Conservation (phyloP, 805 yeast genomes). For the Wickerhamomyces rabaulensis region DNA sequence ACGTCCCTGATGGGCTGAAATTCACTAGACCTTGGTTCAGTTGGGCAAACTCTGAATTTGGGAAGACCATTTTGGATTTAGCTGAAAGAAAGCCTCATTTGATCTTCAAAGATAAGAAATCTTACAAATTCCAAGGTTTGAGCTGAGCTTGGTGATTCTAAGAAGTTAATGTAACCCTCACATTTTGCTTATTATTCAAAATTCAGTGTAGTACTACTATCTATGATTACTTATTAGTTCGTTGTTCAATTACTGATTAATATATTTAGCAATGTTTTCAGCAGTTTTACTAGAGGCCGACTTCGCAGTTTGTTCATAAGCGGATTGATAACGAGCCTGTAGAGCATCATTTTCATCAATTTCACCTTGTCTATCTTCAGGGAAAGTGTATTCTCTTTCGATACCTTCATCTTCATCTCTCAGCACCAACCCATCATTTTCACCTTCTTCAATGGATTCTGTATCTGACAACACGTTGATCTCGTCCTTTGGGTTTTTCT, state of each 20-base stretch:
- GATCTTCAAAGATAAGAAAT: constrained; percentile 44
- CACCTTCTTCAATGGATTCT: constrained; percentile 41
- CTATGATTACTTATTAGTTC: background rate
- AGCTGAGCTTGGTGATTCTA: constrained; percentile 8
- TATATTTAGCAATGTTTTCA: constrained; percentile 65
- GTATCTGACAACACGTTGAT: constrained; percentile 51
- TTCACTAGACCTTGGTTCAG: constrained; percentile 89
- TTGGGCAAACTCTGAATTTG: constrained; percentile 92
- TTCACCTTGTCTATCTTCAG: constrained; percentile 62
- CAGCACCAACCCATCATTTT: constrained; percentile 35
- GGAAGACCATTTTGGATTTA: constrained; percentile 74
- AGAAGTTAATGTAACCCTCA: too few species aligned
- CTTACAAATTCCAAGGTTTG: constrained; percentile 6
- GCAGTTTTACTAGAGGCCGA: constrained; percentile 62
- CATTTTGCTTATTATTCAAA: too few species aligned
- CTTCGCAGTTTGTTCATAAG: constrained; percentile 60
- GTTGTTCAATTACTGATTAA: constrained; percentile 30
- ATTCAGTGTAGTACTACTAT: background rate
- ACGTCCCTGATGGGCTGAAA: constrained; percentile 37
- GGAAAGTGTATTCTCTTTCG: constrained; percentile 67
- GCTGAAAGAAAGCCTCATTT: constrained; percentile 70
- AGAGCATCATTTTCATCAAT: constrained; percentile 43
- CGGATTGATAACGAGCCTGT: constrained; percentile 68
- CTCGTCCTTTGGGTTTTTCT: constrained; percentile 36
- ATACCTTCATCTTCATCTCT: constrained; percentile 41